Percentiles rank a stretch among this genome's conserved stretches.
These are phyloP conservation scores for Leishmania martiniquensis DNA, from an alignment of 208 protist genomes.

Conservation along the genomic window DNA sequence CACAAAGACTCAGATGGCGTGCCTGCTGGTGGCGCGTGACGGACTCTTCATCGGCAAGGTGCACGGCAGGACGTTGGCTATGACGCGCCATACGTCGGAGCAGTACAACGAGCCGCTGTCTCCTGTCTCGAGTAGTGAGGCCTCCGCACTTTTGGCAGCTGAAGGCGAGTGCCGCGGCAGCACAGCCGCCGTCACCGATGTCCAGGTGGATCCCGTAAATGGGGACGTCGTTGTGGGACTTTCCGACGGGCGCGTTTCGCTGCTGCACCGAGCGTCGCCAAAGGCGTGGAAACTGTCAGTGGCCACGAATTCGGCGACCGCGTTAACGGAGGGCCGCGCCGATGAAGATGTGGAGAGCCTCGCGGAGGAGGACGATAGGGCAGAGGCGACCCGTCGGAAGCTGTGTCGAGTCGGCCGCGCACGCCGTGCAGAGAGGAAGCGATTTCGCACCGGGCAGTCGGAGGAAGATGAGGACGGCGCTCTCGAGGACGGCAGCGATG, in stretches of 20 bases:
- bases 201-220: constrained; percentile 50
- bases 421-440: not conserved
- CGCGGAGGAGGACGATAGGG: constrained; percentile 12
- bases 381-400: not conserved
- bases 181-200: constrained; percentile 22
- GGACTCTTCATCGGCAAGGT: constrained; percentile 62
- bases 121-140: not conserved
- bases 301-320: not conserved
- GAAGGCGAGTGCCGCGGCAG: not conserved
- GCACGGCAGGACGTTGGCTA: constrained; percentile 42
- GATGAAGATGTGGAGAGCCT: not conserved
- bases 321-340: not conserved
- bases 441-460: not conserved
- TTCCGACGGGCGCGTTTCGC: constrained; percentile 52
- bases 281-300: constrained; percentile 18
- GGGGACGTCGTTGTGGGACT: constrained; percentile 76
- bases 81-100: constrained; percentile 54
- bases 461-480: constrained; percentile 17
- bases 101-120: constrained; percentile 19
- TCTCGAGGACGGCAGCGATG: constrained; percentile 29
- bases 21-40: constrained; percentile 35
- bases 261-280: constrained; percentile 34
- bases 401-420: not conserved
- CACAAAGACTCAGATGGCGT: constrained; percentile 35
- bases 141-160: not conserved